Evolutionary conservation across 176 grass and related monocot genomes (phyloP).

Genomic region (Panicum miliaceum): DNA sequence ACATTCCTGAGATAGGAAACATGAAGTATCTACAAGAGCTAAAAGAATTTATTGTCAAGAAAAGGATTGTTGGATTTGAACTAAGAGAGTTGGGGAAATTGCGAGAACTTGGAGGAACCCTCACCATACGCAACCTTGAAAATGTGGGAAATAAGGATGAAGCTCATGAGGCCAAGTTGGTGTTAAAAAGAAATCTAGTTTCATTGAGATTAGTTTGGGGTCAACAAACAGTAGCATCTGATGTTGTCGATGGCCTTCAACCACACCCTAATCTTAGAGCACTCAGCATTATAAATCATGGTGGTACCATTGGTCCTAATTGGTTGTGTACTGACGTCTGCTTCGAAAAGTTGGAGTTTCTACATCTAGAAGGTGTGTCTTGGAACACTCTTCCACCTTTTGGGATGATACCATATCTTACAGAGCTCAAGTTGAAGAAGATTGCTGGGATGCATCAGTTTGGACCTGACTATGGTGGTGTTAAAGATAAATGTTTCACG

Average conservation of each 20-base stretch:
- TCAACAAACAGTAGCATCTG: background rate
- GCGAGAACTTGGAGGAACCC: background rate
- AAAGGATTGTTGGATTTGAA: background rate
- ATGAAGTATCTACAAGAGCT: background rate
- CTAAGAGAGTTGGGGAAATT: background rate
- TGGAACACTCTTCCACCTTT: slow-evolving; percentile 9
- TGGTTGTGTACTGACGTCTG: background rate
- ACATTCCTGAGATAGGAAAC: slow-evolving; percentile 1
- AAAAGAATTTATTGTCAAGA: background rate
- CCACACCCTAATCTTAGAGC: background rate
- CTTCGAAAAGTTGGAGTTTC: background rate
- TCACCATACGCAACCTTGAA: background rate
- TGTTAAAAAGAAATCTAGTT: background rate
- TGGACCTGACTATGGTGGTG: background rate
- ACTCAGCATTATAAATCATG: background rate
- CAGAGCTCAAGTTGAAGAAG: rapidly evolving
- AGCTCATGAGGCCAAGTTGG: background rate
- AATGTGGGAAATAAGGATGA: background rate
- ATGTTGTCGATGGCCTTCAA: background rate
- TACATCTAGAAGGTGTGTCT: background rate
- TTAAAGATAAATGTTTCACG: background rate
- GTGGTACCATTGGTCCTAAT: background rate
- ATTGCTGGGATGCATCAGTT: background rate
- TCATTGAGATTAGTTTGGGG: background rate
- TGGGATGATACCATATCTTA: background rate